A percentile compares a stretch with the other conserved stretches of the same genome.
These are phyloP conservation scores for Coprinellus micaceus DNA, from an alignment of 768 basidiomycete species.

Conservation along the genomic window DNA sequence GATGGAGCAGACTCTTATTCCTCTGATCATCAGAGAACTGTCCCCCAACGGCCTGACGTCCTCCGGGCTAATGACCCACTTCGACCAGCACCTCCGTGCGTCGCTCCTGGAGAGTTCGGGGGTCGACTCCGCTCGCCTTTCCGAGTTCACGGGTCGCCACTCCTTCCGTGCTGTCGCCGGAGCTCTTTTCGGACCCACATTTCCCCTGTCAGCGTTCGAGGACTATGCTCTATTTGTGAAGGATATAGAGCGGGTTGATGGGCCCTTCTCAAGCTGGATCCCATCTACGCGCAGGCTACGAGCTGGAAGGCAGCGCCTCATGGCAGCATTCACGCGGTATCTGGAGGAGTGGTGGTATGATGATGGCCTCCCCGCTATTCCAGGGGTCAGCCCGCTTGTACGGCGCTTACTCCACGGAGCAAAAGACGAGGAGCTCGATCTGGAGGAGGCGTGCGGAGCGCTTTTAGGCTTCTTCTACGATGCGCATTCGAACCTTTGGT, in stretches of 20 bases:
- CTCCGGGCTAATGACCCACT: neutral
- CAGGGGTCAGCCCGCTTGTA: neutral
- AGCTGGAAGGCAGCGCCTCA: neutral
- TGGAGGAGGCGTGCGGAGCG: constrained; percentile 1
- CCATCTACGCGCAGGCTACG: too few relatives aligned
- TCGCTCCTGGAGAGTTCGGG: neutral
- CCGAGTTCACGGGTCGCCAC: neutral
- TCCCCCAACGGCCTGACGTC: neutral
- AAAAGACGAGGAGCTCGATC: constrained; percentile 1
- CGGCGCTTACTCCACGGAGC: neutral
- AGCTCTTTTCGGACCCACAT: constrained; percentile 1
- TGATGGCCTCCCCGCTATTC: neutral
- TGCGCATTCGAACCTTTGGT: neutral
- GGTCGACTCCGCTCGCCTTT: neutral
- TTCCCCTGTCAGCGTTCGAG: neutral
- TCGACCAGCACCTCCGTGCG: neutral
- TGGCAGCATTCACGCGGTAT: neutral
- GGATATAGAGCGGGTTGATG: too few relatives aligned
- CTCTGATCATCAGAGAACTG: neutral
- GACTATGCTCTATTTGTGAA: too few relatives aligned
- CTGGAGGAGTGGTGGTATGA: constrained; percentile 3
- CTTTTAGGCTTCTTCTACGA: neutral
- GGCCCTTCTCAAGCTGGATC: too few relatives aligned
- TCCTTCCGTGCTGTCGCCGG: neutral
- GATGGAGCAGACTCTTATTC: neutral